Conservation (phyloP, 768 basidiomycete species). For the Mycena polygramma region DNA sequence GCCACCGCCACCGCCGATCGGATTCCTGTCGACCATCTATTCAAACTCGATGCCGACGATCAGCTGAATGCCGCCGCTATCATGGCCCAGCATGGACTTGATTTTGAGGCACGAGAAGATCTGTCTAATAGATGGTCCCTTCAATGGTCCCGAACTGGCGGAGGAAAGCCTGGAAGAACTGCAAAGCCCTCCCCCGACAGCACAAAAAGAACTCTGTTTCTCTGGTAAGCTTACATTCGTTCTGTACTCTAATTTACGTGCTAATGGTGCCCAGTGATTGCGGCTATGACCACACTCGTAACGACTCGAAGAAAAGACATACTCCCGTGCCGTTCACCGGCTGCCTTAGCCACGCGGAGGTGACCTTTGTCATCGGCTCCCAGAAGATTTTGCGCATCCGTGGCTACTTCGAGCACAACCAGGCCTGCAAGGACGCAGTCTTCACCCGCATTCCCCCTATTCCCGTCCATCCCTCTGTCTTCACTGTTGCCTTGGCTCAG, state of each 20-base stretch:
- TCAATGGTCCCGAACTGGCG: too few species aligned
- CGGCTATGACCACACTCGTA: too few species aligned
- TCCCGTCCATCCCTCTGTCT: slow-evolving; percentile 7
- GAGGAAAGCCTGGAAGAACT: too few species aligned
- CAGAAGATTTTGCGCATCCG: slow-evolving; percentile 6
- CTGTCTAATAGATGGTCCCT: not conserved
- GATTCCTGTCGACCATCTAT: not conserved
- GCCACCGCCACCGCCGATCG: too few species aligned
- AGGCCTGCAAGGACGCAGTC: not conserved
- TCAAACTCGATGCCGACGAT: not conserved
- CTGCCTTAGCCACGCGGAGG: not conserved
- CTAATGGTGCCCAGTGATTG: too few species aligned
- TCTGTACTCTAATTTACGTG: too few species aligned
- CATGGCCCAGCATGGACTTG: slow-evolving; percentile 8
- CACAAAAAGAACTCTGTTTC: too few species aligned
- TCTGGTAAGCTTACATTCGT: too few species aligned
- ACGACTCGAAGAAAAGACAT: not conserved
- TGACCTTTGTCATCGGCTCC: not conserved
- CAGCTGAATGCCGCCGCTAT: slow-evolving; percentile 8
- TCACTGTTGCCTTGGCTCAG: not conserved
- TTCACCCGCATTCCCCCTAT: not conserved
- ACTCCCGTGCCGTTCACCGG: not conserved
- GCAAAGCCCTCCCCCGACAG: too few species aligned
- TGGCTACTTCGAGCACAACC: slow-evolving; percentile 6
- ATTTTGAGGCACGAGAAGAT: not conserved